Evolutionary conservation across 495 filamentous ascomycete genomes (phyloP).

Genomic region (Pseudoneurospora amorphoporcata): DNA sequence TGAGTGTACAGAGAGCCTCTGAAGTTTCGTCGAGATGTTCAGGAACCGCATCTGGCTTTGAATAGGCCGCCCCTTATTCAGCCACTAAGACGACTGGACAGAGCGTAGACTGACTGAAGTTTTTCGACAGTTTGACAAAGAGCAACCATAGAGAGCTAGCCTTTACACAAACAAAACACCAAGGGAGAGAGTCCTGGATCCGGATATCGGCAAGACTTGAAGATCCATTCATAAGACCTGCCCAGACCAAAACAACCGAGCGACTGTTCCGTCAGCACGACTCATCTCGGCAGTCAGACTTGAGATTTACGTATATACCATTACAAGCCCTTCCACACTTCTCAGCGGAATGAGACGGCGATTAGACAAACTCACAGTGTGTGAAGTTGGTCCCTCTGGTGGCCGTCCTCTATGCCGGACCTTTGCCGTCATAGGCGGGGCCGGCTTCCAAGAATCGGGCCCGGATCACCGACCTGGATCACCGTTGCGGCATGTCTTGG

Average conservation of each 20-base stretch:
- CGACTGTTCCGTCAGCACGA: not conserved
- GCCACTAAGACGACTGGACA: not conserved
- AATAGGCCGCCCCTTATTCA: not conserved
- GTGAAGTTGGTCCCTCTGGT: not conserved
- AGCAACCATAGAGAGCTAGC: not conserved
- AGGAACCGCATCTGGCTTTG: not conserved
- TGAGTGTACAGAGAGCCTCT: not conserved
- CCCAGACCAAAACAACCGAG: not conserved
- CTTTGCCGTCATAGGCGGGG: not conserved
- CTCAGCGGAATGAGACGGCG: not conserved
- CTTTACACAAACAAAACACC: not conserved
- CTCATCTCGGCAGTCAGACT: not conserved
- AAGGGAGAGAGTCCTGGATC: not conserved
- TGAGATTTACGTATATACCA: not conserved
- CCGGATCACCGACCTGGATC: not conserved
- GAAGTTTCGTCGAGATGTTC: not conserved
- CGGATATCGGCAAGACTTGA: not conserved
- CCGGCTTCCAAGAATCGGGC: not conserved
- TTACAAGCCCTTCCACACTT: not conserved
- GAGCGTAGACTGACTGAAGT: not conserved
- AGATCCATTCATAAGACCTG: not conserved
- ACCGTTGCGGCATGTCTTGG: not conserved
- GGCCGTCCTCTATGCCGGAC: not conserved
- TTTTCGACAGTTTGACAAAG: not conserved
- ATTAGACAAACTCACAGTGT: not conserved